Evolutionary conservation across 495 filamentous ascomycete genomes (phyloP).

Genomic region (Thermothielavioides terrestris): DNA sequence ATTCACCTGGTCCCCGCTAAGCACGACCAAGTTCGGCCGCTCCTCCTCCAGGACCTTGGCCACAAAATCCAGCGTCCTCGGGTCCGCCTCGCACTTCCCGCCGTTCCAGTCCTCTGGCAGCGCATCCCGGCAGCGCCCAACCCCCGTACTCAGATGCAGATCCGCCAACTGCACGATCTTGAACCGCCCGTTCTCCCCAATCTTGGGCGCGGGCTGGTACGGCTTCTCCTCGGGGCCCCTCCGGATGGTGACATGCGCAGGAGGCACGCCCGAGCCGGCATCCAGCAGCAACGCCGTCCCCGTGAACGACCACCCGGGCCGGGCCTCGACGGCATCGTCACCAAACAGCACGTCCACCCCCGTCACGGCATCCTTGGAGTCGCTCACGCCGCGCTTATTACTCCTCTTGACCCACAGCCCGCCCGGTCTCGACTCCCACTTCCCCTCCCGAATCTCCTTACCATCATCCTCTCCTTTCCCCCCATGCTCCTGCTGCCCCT

Average conservation of each 20-base stretch:
- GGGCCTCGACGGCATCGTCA: slow-evolving; percentile 83
- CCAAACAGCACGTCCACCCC: slow-evolving; percentile 88
- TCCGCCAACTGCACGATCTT: slow-evolving; percentile 95
- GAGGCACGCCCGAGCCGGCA: slow-evolving; percentile 49
- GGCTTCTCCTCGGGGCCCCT: slow-evolving; percentile 53
- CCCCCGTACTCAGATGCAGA: slow-evolving; percentile 82
- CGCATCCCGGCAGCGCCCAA: slow-evolving; percentile 75
- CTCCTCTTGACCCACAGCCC: slow-evolving; percentile 86
- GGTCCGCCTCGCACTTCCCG: slow-evolving; percentile 80
- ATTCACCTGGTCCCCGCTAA: slow-evolving; percentile 92
- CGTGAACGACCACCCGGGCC: slow-evolving; percentile 69
- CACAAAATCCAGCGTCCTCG: slow-evolving; percentile 85
- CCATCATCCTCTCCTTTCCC: slow-evolving; percentile 45
- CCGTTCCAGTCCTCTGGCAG: slow-evolving; percentile 62
- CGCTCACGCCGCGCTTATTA: slow-evolving; percentile 64
- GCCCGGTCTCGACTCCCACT: slow-evolving; percentile 72
- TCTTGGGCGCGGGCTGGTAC: slow-evolving; percentile 60
- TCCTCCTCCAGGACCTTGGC: slow-evolving; percentile 75
- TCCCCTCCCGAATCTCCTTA: slow-evolving; percentile 36
- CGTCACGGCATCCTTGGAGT: slow-evolving; percentile 69
- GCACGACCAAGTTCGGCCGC: slow-evolving; percentile 80
- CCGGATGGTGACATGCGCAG: slow-evolving; percentile 65
- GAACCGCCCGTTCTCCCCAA: slow-evolving; percentile 84
- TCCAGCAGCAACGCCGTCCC: slow-evolving; percentile 62
- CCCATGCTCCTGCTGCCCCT: too few species aligned